Percentiles rank a stretch among this genome's conserved stretches.
phyloP scores from a whole-genome alignment of 2,329 filamentous ascomycete species.

The Bipolaris oryzae region DNA sequence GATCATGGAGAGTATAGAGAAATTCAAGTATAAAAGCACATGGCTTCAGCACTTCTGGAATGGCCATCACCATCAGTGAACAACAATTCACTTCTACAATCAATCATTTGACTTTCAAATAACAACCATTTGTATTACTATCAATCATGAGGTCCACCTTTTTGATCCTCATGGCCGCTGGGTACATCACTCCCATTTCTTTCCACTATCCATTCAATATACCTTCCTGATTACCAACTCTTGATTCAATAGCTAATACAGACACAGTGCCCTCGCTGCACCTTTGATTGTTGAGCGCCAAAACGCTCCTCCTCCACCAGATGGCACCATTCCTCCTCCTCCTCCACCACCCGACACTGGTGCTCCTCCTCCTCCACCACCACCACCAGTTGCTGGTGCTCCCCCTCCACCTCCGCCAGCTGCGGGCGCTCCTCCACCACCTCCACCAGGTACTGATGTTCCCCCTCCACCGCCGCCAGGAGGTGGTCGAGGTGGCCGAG shows the following conservation, averaged over 20 bases:
- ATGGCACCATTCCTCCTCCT: neutral
- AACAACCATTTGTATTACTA: neutral
- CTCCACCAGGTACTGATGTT: neutral
- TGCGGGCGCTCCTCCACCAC: too few relatives aligned
- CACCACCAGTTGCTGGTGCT: neutral
- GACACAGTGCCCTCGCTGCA: neutral
- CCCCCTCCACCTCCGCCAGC: neutral
- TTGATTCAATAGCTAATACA: neutral
- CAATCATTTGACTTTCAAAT: neutral
- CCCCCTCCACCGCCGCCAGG: neutral
- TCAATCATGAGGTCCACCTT: neutral
- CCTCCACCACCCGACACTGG: neutral
- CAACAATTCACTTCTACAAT: neutral
- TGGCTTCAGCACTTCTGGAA: neutral
- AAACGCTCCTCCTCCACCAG: neutral
- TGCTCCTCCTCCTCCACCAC: neutral
- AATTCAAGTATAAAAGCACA: neutral
- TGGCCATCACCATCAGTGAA: neutral
- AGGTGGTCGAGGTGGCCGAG: neutral
- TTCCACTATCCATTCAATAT: neutral
- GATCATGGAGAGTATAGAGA: neutral
- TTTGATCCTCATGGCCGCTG: constrained; percentile 1
- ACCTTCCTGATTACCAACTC: neutral
- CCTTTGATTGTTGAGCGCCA: neutral
- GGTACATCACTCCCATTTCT: neutral